Evolutionary conservation across 2,329 filamentous ascomycete genomes (phyloP), one percentile per base, ranked within the genome.

Genomic region (Gaeumannomyces tritici): DNA sequence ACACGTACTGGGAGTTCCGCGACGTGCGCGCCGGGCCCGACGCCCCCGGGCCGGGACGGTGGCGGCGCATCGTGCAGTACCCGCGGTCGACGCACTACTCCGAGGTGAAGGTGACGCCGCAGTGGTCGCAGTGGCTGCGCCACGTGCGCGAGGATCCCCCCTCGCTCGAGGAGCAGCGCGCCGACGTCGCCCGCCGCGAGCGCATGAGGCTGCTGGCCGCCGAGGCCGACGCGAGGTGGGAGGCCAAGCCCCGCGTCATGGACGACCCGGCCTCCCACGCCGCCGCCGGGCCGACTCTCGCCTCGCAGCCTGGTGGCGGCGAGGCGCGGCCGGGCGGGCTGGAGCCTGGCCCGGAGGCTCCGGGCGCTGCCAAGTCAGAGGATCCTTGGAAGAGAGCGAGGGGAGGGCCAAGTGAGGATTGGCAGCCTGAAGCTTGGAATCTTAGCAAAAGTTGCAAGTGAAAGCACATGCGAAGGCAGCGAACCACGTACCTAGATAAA

Each of bases 101-200:
- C 67, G 79, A 83, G 42, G 79, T 88, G 62, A 73, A 73, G 62
- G 84, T 88, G 64, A 76, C 81, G 61, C 85, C 86, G 13, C 78
- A 80, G 66, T 89, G 86, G 86, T 85, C 88, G 73, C 85, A 88
- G 69, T 89, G 86, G 86, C 77, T 89, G 59, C 83, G 86, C 21
- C 79, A 88, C 71, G 83, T 80, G 57, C 82, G 86, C 26, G 64
- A 69, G 2, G 71, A 79, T 0, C 76, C 86, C 2, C 86, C 86
- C 0, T 80, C 76, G 2, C 71, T 88, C 13, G 72, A 74, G 1
- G 86, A 89, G 71, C 84, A 88, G 71, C 69, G 74, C 8, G 72
- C 70, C 42, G 86, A 89, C 61, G 70, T 83, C 1, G 69, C 71
- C 13, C 78, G 86, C 29, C 82, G 80, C 71, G 74, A 76, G 60